Base-by-base conservation (phyloP, 1,284 basidiomycete genomes). In the Bjerkandera adusta region DNA sequence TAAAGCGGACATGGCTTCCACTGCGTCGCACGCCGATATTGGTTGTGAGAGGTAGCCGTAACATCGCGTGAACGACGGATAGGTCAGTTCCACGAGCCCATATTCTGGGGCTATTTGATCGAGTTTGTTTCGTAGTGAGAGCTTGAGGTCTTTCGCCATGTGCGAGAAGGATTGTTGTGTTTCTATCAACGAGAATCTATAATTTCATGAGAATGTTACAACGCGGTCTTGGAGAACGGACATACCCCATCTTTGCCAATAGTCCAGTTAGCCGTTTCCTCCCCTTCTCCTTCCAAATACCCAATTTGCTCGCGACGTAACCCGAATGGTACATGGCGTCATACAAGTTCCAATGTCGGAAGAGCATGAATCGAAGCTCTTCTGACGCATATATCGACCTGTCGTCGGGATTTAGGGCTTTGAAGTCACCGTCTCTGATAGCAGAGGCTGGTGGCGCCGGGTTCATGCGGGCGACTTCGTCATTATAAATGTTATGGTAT, bases 161-260 rank as follows among this genome's bases (percentile, higher is more conserved):
- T 99, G 94, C 0, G 86, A 73, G 62, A 92, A 97, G 1, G 88
- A 79, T 61, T 99, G 96, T 56, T 97, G 92, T 16, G 92, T 96
- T 62, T 99, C 93, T 3, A 80, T 77, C 50, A 98, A 82, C 0
- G 95, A 96, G 63, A 97, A 95, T 1, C 92, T 95, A 55, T 15
- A 40, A 13, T 7, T 45, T 38, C 36, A 15, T 27, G 26, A 22
- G 16, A 32, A 34, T 33, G 41, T 21, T 13, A 26, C 6, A 18
- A 8, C 7, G 22, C 43, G 15, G 24, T 18, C 24, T 13, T 24
- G 44, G 35, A 27, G 21, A 35, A 36, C 21, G 29, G 41, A 70
- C 81, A 53, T 65, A 96, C 93, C 97, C 97, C 94, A 99, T 99
- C 74, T 99, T 99, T 21, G 97, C 97, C 26, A 99, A 72, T 49